Percentiles rank a stretch among this genome's conserved stretches.
These are phyloP conservation scores for Beauveria australis DNA, from an alignment of 2,329 filamentous ascomycete genomes.

Conservation along the genomic window DNA sequence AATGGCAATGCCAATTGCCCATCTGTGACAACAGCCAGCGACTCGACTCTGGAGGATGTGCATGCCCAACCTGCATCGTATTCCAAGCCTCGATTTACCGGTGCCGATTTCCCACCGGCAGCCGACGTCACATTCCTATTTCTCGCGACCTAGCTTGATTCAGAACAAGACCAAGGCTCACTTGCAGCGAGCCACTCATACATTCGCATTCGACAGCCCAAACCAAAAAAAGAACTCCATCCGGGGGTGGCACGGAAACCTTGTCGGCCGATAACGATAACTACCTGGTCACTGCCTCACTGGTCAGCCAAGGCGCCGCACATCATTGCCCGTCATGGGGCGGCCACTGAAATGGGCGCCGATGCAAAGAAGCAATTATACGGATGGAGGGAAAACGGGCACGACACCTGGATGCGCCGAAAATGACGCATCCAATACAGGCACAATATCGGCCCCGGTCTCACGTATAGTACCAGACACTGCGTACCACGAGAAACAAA, in stretches of 20 bases:
- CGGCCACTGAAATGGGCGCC: constrained; percentile 3
- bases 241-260: background rate
- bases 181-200: background rate
- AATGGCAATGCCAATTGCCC: too few species aligned
- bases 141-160: background rate
- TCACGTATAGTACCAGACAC: background rate
- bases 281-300: background rate
- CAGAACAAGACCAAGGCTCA: background rate
- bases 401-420: background rate
- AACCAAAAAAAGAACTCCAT: background rate
- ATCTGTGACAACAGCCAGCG: too few species aligned
- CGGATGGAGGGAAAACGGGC: background rate
- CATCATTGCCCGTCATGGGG: background rate
- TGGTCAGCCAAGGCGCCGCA: too few species aligned
- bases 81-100: background rate
- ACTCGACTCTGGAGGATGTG: too few species aligned
- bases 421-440: constrained; percentile 3
- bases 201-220: background rate
- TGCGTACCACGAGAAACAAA: background rate
- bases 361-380: background rate
- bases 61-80: too few species aligned
- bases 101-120: constrained; percentile 2
- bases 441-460: background rate
- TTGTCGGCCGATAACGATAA: background rate
- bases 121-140: background rate